Base-by-base conservation (phyloP, 805 yeast genomes). In the Candida andamanensis region DNA sequence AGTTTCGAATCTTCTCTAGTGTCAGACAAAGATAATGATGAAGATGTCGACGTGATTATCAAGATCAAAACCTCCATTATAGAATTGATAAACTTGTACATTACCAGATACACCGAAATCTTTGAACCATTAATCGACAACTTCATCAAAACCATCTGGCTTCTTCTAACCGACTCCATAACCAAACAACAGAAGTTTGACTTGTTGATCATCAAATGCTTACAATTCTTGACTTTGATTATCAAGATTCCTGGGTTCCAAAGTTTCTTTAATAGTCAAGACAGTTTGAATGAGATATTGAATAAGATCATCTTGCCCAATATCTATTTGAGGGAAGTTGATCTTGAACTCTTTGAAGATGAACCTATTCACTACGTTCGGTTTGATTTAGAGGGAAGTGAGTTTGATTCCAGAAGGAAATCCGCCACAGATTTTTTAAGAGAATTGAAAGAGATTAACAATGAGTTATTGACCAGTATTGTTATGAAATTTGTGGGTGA, bases 341-440 rank as follows among this genome's bases (percentile, higher is more conserved):
- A 92, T 52, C 86, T 85, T 49, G 98, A 94, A 56, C 58, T 80
- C 40, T 90, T 92, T 56, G 98, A 92, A 58, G 98, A 92, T 58
- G 98, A 92, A 52, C 98, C 98, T 22, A 81, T 92, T 33, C 94
- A 85, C 48, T 92, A 72, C 52, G 89, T 89, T 14, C 74, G 97
- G 49, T 73, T 95, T 40, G 98, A 92, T 56, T 67, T 94, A 28
- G 98, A 94, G 59, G 97, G 97, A 5, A 80, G 95, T 0, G 97
- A 90, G 53, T 74, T 82, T 10, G 97, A 89, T 50, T 81, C 96
- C 1, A 76, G 99, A 58, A 74, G 97, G 57, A 77, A 94, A 46
- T 78, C 95, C 0, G 79, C 97, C n/a, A 85, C 95, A 2, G 97
- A 86, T 49, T 87, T 92, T 50, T 64, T 92, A 44, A 75, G 94